These are phyloP conservation scores for Fragosphaeria purpurea DNA, from an alignment of 2,329 filamentous ascomycete species.

Conservation along the genomic window DNA sequence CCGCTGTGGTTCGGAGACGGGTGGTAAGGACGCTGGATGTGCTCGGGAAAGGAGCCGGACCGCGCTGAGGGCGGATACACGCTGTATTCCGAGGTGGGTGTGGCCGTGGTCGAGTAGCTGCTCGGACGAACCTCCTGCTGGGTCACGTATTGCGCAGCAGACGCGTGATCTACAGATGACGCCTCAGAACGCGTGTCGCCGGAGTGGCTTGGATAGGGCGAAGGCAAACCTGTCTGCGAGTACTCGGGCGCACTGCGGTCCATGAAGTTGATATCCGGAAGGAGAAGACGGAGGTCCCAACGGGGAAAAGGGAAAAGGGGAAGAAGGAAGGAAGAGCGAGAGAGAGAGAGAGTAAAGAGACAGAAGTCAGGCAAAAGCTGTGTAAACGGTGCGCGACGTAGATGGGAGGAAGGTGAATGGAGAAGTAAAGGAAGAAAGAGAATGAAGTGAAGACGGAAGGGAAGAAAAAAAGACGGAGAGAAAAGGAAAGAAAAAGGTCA, in stretches of 20 bases:
- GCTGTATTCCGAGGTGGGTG: conserved; percentile 82
- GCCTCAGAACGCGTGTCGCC: conserved; percentile 73
- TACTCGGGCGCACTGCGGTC: conserved; percentile 62
- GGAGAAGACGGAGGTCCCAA: too few relatives aligned
- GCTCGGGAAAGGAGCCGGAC: conserved; percentile 77
- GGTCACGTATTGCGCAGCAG: conserved; percentile 81
- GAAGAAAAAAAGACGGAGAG: neutral
- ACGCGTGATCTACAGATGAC: conserved; percentile 77
- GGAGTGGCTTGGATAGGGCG: conserved; percentile 57
- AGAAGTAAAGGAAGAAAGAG: neutral
- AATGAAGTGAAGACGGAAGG: neutral
- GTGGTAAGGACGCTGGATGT: conserved; percentile 77
- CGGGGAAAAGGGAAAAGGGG: neutral
- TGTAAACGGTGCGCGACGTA: too few relatives aligned
- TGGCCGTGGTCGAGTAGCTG: conserved; percentile 67
- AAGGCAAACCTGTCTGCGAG: conserved; percentile 80
- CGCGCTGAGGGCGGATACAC: conserved; percentile 66
- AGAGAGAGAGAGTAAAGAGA: conserved; percentile 7
- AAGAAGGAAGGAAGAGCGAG: conserved; percentile 9
- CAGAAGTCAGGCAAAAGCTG: neutral
- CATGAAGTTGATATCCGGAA: conserved; percentile 27
- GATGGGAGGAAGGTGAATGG: neutral
- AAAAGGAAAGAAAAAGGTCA: conserved; percentile 1
- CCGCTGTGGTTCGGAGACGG: conserved; percentile 63
- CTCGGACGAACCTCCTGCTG: conserved; percentile 63